Percentiles rank a stretch among this genome's conserved stretches.
Evolutionary conservation across 176 grass and related monocot species (phyloP).

Genomic region (Triticum aestivum): DNA sequence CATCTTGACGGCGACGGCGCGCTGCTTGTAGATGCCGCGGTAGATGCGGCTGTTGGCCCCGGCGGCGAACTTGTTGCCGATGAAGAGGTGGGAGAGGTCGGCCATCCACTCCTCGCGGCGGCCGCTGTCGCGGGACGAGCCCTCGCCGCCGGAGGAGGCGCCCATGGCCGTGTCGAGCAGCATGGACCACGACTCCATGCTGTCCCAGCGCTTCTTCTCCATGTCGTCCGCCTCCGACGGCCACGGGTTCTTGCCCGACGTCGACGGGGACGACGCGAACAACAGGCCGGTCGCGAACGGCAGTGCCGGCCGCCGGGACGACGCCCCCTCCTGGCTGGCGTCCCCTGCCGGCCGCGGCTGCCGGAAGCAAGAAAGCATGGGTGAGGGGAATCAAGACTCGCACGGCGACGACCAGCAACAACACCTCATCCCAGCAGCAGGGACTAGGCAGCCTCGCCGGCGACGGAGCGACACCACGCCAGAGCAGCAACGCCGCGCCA

Average conservation of each 20-base stretch:
- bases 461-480: neutral
- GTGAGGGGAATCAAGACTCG: neutral
- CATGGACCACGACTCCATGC: conserved; percentile 99
- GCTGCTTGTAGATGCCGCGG: conserved; percentile 92
- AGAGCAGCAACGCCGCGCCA: conserved; percentile 8
- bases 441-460: neutral
- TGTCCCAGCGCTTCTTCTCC: conserved; percentile 99
- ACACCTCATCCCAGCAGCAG: neutral
- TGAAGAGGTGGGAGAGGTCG: conserved; percentile 91
- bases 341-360: conserved; percentile 37
- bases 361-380: conserved; percentile 69
- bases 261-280: conserved; percentile 39
- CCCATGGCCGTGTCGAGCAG: conserved; percentile 62
- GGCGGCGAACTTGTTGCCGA: conserved; percentile 95
- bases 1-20: conserved; percentile 92
- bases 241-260: conserved; percentile 35
- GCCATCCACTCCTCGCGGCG: conserved; percentile 96
- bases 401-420: neutral
- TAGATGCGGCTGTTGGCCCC: conserved; percentile 97
- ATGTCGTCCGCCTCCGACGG: conserved; percentile 74
- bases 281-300: conserved; percentile 32
- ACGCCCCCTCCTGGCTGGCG: conserved; percentile 28
- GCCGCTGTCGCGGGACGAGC: conserved; percentile 6
- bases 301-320: conserved; percentile 16
- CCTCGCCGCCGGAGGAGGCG: conserved; percentile 21